Percentiles rank a stretch among this genome's conserved stretches.
Evolutionary conservation across 106 monocot genomes (phyloP).

Genomic region (Alisma plantagoaquatica): DNA sequence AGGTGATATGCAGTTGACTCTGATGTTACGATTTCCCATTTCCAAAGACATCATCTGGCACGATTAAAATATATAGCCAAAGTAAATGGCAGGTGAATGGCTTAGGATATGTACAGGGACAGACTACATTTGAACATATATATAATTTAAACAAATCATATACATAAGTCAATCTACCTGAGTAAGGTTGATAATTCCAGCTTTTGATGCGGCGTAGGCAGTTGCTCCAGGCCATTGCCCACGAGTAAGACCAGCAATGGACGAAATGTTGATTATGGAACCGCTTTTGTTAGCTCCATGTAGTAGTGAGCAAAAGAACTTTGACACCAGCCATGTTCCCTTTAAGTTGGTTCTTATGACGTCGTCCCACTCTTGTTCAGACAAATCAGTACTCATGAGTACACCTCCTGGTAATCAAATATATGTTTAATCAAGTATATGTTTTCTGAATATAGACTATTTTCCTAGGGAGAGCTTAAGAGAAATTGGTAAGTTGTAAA

Average conservation of each 20-base stretch:
- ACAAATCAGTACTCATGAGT: neutral
- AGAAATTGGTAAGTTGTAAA: too few species aligned
- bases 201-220: constrained; percentile 11
- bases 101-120: too few species aligned
- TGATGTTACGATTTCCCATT: constrained; percentile 41
- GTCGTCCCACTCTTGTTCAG: constrained; percentile 5
- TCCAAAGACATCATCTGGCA: constrained; percentile 70
- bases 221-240: neutral
- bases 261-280: constrained; percentile 12
- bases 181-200: constrained; percentile 6
- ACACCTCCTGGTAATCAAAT: constrained; percentile 7
- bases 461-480: too few species aligned
- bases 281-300: constrained; percentile 4
- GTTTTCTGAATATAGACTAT: too few species aligned
- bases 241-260: constrained; percentile 1
- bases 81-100: too few species aligned
- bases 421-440: too few species aligned
- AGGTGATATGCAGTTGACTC: constrained; percentile 61
- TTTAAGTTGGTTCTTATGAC: constrained; percentile 8
- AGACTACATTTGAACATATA: too few species aligned
- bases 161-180: constrained; percentile 1
- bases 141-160: too few species aligned
- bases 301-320: constrained; percentile 4
- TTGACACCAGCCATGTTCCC: constrained; percentile 12
- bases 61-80: too few species aligned